Conservation (phyloP, 306 rosid species). For the Astragalus glycyphyllos region DNA sequence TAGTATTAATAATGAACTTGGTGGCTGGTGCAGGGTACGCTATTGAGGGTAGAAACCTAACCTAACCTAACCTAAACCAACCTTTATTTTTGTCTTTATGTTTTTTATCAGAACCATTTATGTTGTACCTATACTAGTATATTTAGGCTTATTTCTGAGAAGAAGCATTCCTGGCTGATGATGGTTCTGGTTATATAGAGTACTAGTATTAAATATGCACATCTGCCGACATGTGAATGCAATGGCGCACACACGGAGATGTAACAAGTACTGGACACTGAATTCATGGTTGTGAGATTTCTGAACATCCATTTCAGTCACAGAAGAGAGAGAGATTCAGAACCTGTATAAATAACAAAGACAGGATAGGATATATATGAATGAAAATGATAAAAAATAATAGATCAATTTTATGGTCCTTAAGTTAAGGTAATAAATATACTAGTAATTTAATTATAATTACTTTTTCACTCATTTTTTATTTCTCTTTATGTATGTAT, state of each 20-base stretch:
- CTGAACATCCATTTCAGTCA: conserved; percentile 51
- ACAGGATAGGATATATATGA: background rate
- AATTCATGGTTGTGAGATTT: conserved; percentile 58
- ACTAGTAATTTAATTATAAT: background rate
- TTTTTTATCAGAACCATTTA: background rate
- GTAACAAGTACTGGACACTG: conserved; percentile 61
- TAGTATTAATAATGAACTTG: background rate
- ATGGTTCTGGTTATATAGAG: background rate
- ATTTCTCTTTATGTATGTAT: background rate
- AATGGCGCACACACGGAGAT: conserved; percentile 33
- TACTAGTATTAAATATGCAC: background rate
- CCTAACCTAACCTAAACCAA: background rate
- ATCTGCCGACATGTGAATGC: conserved; percentile 14
- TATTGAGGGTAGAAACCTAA: background rate
- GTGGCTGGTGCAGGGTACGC: background rate
- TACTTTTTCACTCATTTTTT: background rate
- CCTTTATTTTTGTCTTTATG: background rate
- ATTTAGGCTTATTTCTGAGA: conserved; percentile 35
- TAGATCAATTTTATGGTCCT: too few species aligned
- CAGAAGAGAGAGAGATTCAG: conserved; percentile 43
- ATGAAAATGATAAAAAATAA: too few species aligned
- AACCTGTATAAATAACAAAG: conserved; percentile 24
- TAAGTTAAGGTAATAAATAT: conserved; percentile 3
- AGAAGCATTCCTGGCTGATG: background rate
- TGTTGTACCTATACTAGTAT: conserved; percentile 1